These are phyloP conservation scores for Cynanchum wilfordii DNA, from an alignment of 257 asterid species.

Conservation along the genomic window DNA sequence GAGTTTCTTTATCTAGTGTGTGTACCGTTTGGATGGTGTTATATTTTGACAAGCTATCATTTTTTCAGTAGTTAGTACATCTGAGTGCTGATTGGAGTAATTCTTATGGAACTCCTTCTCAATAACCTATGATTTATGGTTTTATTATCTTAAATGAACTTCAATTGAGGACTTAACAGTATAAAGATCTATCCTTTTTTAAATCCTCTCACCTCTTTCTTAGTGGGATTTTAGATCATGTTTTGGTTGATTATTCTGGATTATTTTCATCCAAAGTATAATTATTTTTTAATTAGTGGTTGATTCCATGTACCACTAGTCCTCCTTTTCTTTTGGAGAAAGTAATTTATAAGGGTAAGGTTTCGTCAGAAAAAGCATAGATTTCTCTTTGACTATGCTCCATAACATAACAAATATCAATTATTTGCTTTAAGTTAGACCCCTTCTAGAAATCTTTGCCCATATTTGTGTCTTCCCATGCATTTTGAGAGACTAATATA, in stretches of 20 bases:
- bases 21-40: neutral
- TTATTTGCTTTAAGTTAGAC: neutral
- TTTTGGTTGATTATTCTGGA: neutral
- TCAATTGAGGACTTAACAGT: neutral
- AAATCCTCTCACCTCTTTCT: neutral
- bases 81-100: neutral
- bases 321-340: neutral
- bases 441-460: neutral
- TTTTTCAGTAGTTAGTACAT: neutral
- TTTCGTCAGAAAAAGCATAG: neutral
- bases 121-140: neutral
- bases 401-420: neutral
- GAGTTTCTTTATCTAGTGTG: neutral
- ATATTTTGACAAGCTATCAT: neutral
- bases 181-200: neutral
- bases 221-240: neutral
- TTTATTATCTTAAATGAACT: neutral
- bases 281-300: neutral
- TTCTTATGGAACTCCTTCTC: neutral
- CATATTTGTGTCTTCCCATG: neutral
- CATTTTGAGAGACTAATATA: neutral
- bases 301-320: neutral
- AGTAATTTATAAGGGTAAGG: neutral
- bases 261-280: neutral
- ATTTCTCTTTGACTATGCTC: neutral